Base-by-base conservation (phyloP, 2,329 filamentous ascomycete species). In the Botrytis galanthina region DNA sequence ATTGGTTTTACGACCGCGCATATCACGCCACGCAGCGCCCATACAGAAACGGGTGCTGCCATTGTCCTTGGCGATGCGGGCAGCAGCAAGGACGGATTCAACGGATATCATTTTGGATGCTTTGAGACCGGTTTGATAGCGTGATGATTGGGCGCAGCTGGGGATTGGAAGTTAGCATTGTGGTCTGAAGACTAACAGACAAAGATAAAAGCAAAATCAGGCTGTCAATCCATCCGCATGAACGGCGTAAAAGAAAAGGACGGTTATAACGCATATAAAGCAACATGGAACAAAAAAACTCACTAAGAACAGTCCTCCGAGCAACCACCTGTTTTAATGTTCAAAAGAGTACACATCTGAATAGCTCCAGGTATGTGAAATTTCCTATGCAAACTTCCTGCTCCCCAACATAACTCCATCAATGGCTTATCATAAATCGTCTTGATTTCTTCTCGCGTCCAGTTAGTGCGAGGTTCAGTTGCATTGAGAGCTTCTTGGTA, bases 321-420 rank as follows among this genome's bases (percentile, higher is more conserved):
- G 84, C 94, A 97, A 66, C 94, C 94, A 72, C 94, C 94, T 14
- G 93, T 97, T 82, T 97, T 97, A 86, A 97, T 97, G 86, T 97
- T 97, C 93, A 97, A 97, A 74, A 97, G 86, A 0, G 94, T 97
- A 85, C 94, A 97, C 83, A 97, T 92, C 83, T 97, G 94, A 76
- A 97, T 93, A 42, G 93, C 91, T 64, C 90, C 87, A 10, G 94
- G 93, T 80, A 93, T 88, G 84, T 97, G 94, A 85, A 97, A 97
- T 78, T 92, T 91, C 63, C 93, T 91, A 83, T 97, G 94, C 73
- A 97, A 85, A 51, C 87, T 88, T 77, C 89, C 90, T 75, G 93
- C 88, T 81, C 92, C 90, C 81, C 90, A 92, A 14, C 91, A 88
- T 79, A 97, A 84, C 80, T 95, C 92, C 85, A 95, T 91, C 81